phyloP scores from a whole-genome alignment of 495 filamentous ascomycete genomes.

The Lasiosphaeria hispida region DNA sequence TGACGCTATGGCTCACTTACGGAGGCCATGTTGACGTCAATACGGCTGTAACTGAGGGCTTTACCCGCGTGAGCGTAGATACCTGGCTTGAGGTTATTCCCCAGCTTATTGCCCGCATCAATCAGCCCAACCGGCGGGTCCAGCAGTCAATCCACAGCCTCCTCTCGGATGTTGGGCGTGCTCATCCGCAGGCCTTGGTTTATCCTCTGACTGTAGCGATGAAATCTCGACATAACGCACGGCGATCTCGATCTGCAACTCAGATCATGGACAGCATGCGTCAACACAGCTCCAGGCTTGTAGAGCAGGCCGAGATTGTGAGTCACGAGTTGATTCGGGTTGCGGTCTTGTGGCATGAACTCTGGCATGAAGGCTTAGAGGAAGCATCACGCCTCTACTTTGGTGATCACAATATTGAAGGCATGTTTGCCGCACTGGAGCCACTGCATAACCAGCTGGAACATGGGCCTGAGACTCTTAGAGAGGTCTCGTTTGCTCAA shows the following conservation, averaged over 20 bases:
- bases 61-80: slow-evolving; percentile 86
- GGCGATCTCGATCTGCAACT: slow-evolving; percentile 77
- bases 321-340: slow-evolving; percentile 94
- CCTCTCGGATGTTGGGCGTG: slow-evolving; percentile 84
- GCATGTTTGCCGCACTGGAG: slow-evolving; percentile 88
- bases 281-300: slow-evolving; percentile 86
- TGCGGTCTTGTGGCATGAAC: slow-evolving; percentile 95
- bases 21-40: slow-evolving; percentile 88
- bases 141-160: slow-evolving; percentile 87
- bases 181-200: slow-evolving; percentile 96
- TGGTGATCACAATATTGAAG: slow-evolving; percentile 92
- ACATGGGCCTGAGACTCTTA: slow-evolving; percentile 81
- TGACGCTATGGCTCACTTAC: slow-evolving; percentile 95
- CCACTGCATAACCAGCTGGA: slow-evolving; percentile 91
- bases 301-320: slow-evolving; percentile 92
- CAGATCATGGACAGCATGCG: slow-evolving; percentile 98
- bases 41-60: slow-evolving; percentile 80
- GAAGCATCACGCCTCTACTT: slow-evolving; percentile 92
- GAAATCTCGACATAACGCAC: slow-evolving; percentile 76
- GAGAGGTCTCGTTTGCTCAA: slow-evolving; percentile 97
- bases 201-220: slow-evolving; percentile 98
- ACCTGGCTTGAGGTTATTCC: slow-evolving; percentile 98
- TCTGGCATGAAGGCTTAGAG: slow-evolving; percentile 98
- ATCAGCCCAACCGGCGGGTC: slow-evolving; percentile 83
- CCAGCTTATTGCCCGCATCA: slow-evolving; percentile 94